Evolutionary conservation across 2,329 filamentous ascomycete species (phyloP).

Genomic region (Acephala macrosclerotiorum): DNA sequence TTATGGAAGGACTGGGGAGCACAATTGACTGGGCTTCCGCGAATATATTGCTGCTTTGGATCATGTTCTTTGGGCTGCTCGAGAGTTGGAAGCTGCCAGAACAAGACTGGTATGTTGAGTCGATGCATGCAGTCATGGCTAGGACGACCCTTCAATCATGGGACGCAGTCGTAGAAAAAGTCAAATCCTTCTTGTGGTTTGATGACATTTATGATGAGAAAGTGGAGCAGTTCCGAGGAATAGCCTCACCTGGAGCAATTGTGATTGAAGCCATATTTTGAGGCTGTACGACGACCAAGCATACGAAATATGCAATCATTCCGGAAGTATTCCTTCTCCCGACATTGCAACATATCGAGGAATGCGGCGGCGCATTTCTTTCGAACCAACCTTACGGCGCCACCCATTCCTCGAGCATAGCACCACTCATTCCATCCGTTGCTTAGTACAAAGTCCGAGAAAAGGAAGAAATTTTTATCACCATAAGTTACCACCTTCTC

Average conservation of each 20-base stretch:
- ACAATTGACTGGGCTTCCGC: slow-evolving; percentile 3
- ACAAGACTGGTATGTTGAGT: slow-evolving; percentile 13
- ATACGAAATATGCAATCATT: neutral
- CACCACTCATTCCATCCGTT: neutral
- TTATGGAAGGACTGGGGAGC: neutral
- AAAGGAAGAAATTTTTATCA: neutral
- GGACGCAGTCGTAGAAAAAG: neutral
- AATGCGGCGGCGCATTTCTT: neutral
- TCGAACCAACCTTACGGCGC: neutral
- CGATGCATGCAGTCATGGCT: neutral
- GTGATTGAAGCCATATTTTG: neutral
- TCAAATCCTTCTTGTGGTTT: slow-evolving; percentile 7
- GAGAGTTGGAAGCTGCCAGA: slow-evolving; percentile 9
- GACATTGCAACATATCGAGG: neutral
- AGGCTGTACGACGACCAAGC: neutral
- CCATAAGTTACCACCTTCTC: neutral
- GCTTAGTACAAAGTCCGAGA: neutral
- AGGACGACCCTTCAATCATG: slow-evolving; percentile 11
- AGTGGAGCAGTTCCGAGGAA: slow-evolving; percentile 1
- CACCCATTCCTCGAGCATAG: slow-evolving; percentile 2
- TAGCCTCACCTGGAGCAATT: neutral
- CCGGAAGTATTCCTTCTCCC: neutral
- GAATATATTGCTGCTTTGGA: slow-evolving; percentile 9
- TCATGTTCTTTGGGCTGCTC: slow-evolving; percentile 15
- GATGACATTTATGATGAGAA: slow-evolving; percentile 6